These are phyloP conservation scores for Leishmania guyanensis DNA, from an alignment of 208 protist genomes.

Conservation along the genomic window DNA sequence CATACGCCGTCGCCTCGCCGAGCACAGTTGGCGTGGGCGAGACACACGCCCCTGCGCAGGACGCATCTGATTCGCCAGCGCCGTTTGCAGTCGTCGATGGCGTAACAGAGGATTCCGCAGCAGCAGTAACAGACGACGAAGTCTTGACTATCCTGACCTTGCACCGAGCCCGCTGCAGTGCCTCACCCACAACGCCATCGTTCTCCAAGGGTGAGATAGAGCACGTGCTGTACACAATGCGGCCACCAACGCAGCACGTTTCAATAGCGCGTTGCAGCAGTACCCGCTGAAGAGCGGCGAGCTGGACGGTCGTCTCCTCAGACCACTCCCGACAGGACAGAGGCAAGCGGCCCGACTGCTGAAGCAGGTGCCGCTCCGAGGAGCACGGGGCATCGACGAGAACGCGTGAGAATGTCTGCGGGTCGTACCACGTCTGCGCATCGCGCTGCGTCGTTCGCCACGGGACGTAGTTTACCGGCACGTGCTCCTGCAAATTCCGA, in stretches of 20 bases:
- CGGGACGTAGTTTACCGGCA: slow-evolving; percentile 68
- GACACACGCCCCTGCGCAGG: not conserved
- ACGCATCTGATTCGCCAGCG: not conserved
- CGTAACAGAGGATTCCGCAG: not conserved
- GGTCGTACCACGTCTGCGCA: slow-evolving; percentile 69
- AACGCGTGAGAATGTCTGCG: slow-evolving; percentile 71
- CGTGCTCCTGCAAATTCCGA: slow-evolving; percentile 69
- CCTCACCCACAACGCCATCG: slow-evolving; percentile 79
- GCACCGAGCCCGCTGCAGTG: slow-evolving; percentile 61
- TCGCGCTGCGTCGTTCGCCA: slow-evolving; percentile 70
- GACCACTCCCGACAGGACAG: slow-evolving; percentile 58
- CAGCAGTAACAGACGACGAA: not conserved
- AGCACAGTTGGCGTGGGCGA: slow-evolving; percentile 21
- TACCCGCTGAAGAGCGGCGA: slow-evolving; percentile 56
- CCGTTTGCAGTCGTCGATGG: not conserved
- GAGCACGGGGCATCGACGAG: slow-evolving; percentile 94
- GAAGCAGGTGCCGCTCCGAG: slow-evolving; percentile 91
- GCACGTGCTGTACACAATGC: slow-evolving; percentile 93
- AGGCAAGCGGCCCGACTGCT: slow-evolving; percentile 45
- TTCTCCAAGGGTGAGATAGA: slow-evolving; percentile 90
- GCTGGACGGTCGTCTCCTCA: slow-evolving; percentile 34
- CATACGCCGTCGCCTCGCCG: slow-evolving; percentile 66
- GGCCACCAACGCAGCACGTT: slow-evolving; percentile 69
- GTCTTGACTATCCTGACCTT: slow-evolving; percentile 46
- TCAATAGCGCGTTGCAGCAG: slow-evolving; percentile 82